Percentiles rank a stretch among this genome's conserved stretches.
phyloP scores from a whole-genome alignment of 768 basidiomycete genomes.

The Dictyophora rubrovolvata region DNA sequence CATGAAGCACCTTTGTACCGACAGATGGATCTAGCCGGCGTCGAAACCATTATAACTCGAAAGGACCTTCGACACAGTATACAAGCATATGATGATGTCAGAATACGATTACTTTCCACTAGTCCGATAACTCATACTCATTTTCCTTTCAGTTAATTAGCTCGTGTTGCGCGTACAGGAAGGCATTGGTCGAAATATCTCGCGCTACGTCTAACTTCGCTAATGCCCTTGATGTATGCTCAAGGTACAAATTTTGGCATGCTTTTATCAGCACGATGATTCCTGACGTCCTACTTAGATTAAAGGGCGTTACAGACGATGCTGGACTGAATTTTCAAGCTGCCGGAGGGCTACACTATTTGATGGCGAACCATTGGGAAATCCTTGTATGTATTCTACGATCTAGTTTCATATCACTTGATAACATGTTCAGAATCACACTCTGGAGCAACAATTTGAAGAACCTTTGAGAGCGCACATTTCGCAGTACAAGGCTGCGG shows the following conservation, averaged over 20 bases:
- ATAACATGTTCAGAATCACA: constrained; percentile 50
- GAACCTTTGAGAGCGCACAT: constrained; percentile 79
- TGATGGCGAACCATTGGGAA: constrained; percentile 89
- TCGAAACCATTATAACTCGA: constrained; percentile 70
- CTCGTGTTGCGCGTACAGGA: constrained; percentile 68
- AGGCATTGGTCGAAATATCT: constrained; percentile 71
- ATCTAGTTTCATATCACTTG: constrained; percentile 10
- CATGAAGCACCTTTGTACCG: constrained; percentile 40
- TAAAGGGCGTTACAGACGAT: constrained; percentile 75
- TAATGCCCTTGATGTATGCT: constrained; percentile 74
- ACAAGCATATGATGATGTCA: constrained; percentile 73
- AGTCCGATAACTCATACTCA: not conserved
- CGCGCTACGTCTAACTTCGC: constrained; percentile 79
- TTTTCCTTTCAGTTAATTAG: constrained; percentile 18
- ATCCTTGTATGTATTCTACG: constrained; percentile 51
- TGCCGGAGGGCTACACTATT: constrained; percentile 79
- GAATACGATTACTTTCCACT: constrained; percentile 15
- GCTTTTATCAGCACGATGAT: not conserved
- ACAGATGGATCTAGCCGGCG: constrained; percentile 43
- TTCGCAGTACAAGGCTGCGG: constrained; percentile 65
- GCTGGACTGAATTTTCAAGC: constrained; percentile 75
- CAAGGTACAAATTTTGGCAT: constrained; percentile 43
- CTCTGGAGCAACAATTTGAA: constrained; percentile 81
- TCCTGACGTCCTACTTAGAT: constrained; percentile 25
- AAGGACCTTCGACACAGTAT: constrained; percentile 67